Conservation (phyloP, 305 asterid genomes). For the Rubia peregrina region DNA sequence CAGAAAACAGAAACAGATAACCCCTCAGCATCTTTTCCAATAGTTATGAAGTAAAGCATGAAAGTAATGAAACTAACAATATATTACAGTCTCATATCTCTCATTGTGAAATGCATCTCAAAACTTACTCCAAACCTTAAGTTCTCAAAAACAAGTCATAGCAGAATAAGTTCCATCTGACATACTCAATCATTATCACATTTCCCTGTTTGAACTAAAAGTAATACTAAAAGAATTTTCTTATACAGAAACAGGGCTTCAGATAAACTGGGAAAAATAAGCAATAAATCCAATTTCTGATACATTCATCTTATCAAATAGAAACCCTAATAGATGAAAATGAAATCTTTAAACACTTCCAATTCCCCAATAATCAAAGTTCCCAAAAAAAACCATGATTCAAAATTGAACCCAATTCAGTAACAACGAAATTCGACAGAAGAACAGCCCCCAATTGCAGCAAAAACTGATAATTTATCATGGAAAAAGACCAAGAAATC, state of each 20-base stretch:
- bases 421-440: neutral
- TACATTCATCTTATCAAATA: neutral
- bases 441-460: neutral
- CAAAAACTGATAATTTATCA: neutral
- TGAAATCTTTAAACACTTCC: constrained; percentile 1
- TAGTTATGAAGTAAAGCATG: constrained; percentile 5
- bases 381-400: neutral
- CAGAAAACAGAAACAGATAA: neutral
- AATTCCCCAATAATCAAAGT: neutral
- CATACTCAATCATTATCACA: neutral
- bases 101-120: neutral
- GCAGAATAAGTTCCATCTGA: neutral
- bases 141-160: neutral
- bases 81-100: neutral
- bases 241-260: neutral
- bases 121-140: neutral
- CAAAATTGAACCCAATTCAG: neutral
- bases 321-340: neutral
- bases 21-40: neutral
- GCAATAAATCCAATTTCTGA: neutral
- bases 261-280: no score
- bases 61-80: neutral
- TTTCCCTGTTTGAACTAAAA: neutral
- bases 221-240: neutral
- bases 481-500: neutral